Base-by-base conservation (phyloP, 768 basidiomycete species). In the Lactarius sp. region DNA sequence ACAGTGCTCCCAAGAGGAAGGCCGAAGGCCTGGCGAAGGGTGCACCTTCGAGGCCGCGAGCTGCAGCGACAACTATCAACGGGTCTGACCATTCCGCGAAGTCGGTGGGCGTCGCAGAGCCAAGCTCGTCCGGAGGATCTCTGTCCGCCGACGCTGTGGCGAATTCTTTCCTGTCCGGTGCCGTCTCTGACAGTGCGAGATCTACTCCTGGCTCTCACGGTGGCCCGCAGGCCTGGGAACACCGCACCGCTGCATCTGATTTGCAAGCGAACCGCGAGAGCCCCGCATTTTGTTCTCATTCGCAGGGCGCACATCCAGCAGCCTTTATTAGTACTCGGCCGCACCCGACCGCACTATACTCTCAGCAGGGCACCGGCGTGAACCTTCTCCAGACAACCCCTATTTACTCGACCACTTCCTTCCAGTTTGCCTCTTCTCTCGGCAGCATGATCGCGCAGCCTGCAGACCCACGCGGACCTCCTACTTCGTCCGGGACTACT, bases 1-100 rank as follows among this genome's bases (percentile, higher is more conserved):
- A 65, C 50, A 22, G 34, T 10, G 14, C 46, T 6, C 31, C 64
- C 6, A 65, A 60, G 54, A 60, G 22, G 41, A 64, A 51, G n/a
- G 16, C 0, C 10, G 47, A 31, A 34, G 22, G 18, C 39, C 8
- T 18, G 52, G 62, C 34, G 10, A 55, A 47, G 12, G 6, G 13
- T 42, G 20, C 47, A n/a, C n/a, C 14, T 39, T 64, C 52, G 6
- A 18, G 31, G 10, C 6, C 59, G 18, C 53, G 16, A 16, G 31
- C 33, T 46, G 37, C 34, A 12, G 13, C 41, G 13, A 39, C 47
- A 2, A n/a, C 41, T 14, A 20, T 16, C 6, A 18, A 54, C 7
- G 49, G 13, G 39, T 5, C 20, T 42, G 42, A 20, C 27, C 20
- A 49, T 22, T 37, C 49, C 5, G 46, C 16, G 12, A 46, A 65